These are phyloP conservation scores for Tardiomyces blankii DNA, from an alignment of 1,139 yeast genomes.

Conservation along the genomic window DNA sequence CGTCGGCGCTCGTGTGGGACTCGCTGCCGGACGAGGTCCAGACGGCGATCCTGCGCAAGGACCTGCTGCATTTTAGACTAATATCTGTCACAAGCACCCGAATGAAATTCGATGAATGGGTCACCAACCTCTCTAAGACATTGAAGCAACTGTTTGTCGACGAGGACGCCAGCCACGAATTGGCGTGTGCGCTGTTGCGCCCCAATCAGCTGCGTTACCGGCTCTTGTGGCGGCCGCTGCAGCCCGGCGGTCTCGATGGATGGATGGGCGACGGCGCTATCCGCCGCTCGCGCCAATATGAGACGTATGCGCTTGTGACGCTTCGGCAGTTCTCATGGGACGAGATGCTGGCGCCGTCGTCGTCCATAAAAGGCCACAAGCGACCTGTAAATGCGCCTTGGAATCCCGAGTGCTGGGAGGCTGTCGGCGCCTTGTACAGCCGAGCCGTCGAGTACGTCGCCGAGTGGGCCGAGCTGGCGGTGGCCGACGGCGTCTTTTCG, in stretches of 20 bases:
- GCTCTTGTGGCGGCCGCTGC: neutral
- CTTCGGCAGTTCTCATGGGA: neutral
- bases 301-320: neutral
- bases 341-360: neutral
- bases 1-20: neutral
- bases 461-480: neutral
- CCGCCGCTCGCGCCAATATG: neutral
- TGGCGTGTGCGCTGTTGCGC: neutral
- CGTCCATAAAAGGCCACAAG: neutral
- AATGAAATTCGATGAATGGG: no score
- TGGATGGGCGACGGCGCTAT: no score
- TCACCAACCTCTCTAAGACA: no score
- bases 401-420: neutral
- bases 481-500: neutral
- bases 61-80: neutral
- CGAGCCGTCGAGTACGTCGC: neutral
- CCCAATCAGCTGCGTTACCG: neutral
- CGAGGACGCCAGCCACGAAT: neutral
- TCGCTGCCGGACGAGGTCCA: neutral
- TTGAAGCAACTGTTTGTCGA: no score
- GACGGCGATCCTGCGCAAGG: neutral
- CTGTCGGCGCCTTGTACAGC: neutral
- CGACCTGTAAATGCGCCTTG: neutral
- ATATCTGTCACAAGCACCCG: no score
- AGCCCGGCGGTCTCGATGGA: no score